Evolutionary conservation across 1,284 basidiomycete genomes (phyloP).

Genomic region (Trichosporon sp.): DNA sequence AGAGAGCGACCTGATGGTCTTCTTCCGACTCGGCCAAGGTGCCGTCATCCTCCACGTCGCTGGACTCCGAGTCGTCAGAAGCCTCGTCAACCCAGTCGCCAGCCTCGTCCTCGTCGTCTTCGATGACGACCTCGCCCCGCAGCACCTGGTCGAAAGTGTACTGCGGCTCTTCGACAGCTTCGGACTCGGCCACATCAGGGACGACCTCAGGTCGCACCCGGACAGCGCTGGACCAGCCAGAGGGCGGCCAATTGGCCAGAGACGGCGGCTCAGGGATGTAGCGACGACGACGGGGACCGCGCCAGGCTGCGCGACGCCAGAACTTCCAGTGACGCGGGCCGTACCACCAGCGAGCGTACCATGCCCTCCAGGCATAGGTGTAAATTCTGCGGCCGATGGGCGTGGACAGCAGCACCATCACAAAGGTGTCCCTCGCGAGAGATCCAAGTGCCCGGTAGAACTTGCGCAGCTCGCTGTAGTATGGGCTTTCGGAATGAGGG

Average conservation of each 20-base stretch:
- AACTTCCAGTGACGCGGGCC: conserved; percentile 40
- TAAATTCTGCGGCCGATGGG: conserved; percentile 25
- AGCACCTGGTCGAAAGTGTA: conserved; percentile 26
- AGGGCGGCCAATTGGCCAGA: neutral
- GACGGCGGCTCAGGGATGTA: conserved; percentile 6
- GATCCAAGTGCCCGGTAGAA: conserved; percentile 27
- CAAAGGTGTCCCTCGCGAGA: conserved; percentile 18
- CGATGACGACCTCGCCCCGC: conserved; percentile 27
- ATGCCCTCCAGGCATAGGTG: conserved; percentile 4
- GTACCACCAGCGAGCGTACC: conserved; percentile 39
- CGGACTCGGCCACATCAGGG: neutral
- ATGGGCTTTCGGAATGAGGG: conserved; percentile 25
- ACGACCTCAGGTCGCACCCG: neutral
- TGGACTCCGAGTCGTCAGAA: conserved; percentile 11
- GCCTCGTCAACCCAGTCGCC: conserved; percentile 23
- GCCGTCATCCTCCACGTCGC: conserved; percentile 20
- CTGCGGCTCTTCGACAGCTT: neutral
- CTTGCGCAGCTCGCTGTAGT: conserved; percentile 23
- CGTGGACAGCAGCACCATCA: conserved; percentile 24
- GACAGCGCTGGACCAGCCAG: conserved; percentile 4
- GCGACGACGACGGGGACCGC: conserved; percentile 11
- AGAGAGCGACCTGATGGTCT: conserved; percentile 4
- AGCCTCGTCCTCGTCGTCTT: conserved; percentile 36
- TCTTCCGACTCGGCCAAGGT: conserved; percentile 5
- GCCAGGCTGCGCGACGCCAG: conserved; percentile 39